Evolutionary conservation across 768 basidiomycete species (phyloP).

Genomic region (Paxillus involutus): DNA sequence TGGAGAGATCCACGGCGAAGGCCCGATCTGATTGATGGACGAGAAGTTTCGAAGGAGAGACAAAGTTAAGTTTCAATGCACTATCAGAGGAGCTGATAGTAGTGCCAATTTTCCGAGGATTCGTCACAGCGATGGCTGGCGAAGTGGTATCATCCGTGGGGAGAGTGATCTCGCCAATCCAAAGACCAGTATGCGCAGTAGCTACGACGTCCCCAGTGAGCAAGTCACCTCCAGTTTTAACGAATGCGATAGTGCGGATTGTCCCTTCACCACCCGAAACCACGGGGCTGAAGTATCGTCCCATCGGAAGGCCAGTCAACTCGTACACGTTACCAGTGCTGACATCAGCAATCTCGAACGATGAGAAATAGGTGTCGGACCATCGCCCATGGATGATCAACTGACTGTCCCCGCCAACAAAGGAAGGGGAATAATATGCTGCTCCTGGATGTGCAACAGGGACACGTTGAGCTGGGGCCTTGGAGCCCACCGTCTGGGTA

Average conservation of each 20-base stretch:
- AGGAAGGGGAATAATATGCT: constrained; percentile 69
- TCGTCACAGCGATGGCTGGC: constrained; percentile 38
- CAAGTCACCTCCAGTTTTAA: constrained; percentile 59
- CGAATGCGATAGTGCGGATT: constrained; percentile 55
- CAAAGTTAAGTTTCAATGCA: constrained; percentile 53
- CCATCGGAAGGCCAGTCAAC: constrained; percentile 57
- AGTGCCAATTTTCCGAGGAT: constrained; percentile 50
- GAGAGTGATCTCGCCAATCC: constrained; percentile 58
- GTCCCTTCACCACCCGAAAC: constrained; percentile 45
- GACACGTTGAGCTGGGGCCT: constrained; percentile 35
- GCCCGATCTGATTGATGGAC: constrained; percentile 55
- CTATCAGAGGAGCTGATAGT: constrained; percentile 44
- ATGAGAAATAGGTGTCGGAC: constrained; percentile 62
- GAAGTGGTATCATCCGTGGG: constrained; percentile 32
- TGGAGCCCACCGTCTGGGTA: constrained; percentile 21
- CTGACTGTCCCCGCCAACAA: constrained; percentile 39
- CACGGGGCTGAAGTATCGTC: constrained; percentile 62
- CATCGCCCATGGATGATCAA: constrained; percentile 66
- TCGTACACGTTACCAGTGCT: constrained; percentile 43
- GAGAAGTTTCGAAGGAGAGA: constrained; percentile 55
- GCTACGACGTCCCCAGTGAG: constrained; percentile 67
- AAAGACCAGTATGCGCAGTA: constrained; percentile 62
- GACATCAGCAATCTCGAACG: constrained; percentile 64
- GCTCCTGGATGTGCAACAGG: constrained; percentile 48
- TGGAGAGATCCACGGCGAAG: constrained; percentile 51